These are phyloP conservation scores for Cyclotella baltica DNA, from an alignment of 108 stramenopile species.

Conservation along the genomic window DNA sequence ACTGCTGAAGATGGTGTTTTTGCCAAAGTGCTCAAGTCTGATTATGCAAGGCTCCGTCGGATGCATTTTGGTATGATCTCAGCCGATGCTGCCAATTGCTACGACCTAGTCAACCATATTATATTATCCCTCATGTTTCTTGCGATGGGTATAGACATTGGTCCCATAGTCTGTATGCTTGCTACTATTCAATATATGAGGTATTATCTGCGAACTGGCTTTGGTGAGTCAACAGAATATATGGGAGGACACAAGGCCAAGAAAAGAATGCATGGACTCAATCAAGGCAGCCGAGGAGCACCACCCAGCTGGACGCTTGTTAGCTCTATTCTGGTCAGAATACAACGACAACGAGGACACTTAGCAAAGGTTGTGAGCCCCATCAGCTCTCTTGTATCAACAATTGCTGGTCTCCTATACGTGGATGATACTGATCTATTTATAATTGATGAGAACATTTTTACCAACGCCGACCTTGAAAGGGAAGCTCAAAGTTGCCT, in stretches of 20 bases:
- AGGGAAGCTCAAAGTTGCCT: too few relatives aligned
- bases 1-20: constrained; percentile 36
- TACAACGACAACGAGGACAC: constrained; percentile 8
- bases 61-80: background rate
- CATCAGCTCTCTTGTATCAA: background rate
- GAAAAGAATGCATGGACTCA: constrained; percentile 21
- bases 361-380: background rate
- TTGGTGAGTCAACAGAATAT: constrained; percentile 20
- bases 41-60: constrained; percentile 1
- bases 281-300: constrained; percentile 38
- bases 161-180: constrained; percentile 15
- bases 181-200: constrained; percentile 23
- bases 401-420: constrained; percentile 10
- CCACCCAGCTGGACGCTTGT: constrained; percentile 25
- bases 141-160: background rate
- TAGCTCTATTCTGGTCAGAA: constrained; percentile 9
- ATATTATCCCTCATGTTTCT: background rate
- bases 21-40: constrained; percentile 17
- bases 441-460: background rate
- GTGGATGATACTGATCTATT: constrained; percentile 29
- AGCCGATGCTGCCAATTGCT: constrained; percentile 30
- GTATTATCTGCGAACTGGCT: constrained; percentile 36
- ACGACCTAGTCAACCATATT: constrained; percentile 23
- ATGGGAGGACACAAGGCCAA: background rate
- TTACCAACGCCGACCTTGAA: background rate